phyloP scores from a whole-genome alignment of 1,139 yeast species.

The Saccharomycopsis hybrid region DNA sequence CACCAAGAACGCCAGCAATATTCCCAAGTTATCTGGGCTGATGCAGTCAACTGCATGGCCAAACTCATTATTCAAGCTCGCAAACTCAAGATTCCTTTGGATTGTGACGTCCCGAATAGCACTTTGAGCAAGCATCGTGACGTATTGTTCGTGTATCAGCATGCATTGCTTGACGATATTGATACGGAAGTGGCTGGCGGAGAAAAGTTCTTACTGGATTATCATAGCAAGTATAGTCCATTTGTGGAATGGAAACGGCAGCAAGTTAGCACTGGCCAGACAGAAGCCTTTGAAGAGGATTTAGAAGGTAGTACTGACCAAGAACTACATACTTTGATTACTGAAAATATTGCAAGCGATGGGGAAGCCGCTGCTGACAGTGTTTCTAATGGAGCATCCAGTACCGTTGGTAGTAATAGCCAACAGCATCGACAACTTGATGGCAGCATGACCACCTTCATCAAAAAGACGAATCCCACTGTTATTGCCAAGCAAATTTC shows the following conservation, averaged over 20 bases:
- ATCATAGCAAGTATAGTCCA: slow-evolving; percentile 12
- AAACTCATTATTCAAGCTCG: slow-evolving; percentile 69
- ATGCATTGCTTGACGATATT: slow-evolving; percentile 42
- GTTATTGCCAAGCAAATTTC: slow-evolving; percentile 28
- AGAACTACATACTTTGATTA: too few species aligned
- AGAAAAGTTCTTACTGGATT: slow-evolving; percentile 9
- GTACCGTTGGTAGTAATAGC: too few species aligned
- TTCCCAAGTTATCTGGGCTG: slow-evolving; percentile 80
- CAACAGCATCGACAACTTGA: too few species aligned
- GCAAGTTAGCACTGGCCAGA: slow-evolving; percentile 16
- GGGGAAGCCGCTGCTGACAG: slow-evolving; percentile 5
- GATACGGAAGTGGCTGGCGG: slow-evolving; percentile 62
- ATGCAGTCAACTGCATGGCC: slow-evolving; percentile 84
- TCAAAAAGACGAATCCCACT: slow-evolving; percentile 3
- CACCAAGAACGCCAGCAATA: slow-evolving; percentile 65
- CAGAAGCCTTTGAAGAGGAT: slow-evolving; percentile 11
- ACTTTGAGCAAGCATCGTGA: slow-evolving; percentile 46
- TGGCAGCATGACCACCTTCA: slow-evolving; percentile 8
- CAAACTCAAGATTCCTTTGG: slow-evolving; percentile 54
- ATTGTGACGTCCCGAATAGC: slow-evolving; percentile 53
- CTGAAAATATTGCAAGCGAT: too few species aligned
- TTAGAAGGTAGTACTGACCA: too few species aligned
- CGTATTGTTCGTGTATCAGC: slow-evolving; percentile 38
- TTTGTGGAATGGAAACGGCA: slow-evolving; percentile 7
- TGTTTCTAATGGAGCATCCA: background rate